These are phyloP conservation scores for Tolypocladium ovalisporum DNA, from an alignment of 2,329 filamentous ascomycete genomes.

Conservation along the genomic window DNA sequence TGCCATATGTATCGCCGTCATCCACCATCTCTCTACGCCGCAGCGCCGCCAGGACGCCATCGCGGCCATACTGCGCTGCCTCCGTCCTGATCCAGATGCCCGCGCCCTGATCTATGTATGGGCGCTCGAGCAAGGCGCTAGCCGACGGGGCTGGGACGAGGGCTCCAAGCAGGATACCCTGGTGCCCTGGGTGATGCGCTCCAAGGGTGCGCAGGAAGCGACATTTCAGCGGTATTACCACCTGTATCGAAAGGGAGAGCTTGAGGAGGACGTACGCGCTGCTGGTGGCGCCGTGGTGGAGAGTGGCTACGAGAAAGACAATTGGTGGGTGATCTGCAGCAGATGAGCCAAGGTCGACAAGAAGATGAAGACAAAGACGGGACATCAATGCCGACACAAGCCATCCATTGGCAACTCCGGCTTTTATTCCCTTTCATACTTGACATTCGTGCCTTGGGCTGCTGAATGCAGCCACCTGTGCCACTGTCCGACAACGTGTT, in stretches of 20 bases:
- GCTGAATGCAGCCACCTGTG: not conserved
- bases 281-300: slow-evolving; percentile 69
- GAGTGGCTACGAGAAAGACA: slow-evolving; percentile 89
- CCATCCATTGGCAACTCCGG: not conserved
- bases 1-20: slow-evolving; percentile 83
- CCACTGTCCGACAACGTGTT: not conserved
- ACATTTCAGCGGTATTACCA: slow-evolving; percentile 92
- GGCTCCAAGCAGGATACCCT: slow-evolving; percentile 80
- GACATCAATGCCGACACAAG: not conserved
- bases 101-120: slow-evolving; percentile 81
- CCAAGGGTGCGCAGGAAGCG: slow-evolving; percentile 26
- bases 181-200: slow-evolving; percentile 79
- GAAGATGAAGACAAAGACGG: not conserved
- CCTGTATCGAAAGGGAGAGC: slow-evolving; percentile 74
- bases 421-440: not conserved
- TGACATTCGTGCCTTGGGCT: not conserved
- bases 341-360: slow-evolving; percentile 4
- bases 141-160: slow-evolving; percentile 81
- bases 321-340: slow-evolving; percentile 80
- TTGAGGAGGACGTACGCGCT: slow-evolving; percentile 65
- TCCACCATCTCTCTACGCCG: slow-evolving; percentile 82
- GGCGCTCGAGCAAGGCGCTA: slow-evolving; percentile 85
- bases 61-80: slow-evolving; percentile 54
- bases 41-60: slow-evolving; percentile 65
- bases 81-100: slow-evolving; percentile 46